Percentiles rank a stretch among this genome's conserved stretches.
Conservation (phyloP, 1,139 yeast genomes). For the Trichomonascaceae sp. region DNA sequence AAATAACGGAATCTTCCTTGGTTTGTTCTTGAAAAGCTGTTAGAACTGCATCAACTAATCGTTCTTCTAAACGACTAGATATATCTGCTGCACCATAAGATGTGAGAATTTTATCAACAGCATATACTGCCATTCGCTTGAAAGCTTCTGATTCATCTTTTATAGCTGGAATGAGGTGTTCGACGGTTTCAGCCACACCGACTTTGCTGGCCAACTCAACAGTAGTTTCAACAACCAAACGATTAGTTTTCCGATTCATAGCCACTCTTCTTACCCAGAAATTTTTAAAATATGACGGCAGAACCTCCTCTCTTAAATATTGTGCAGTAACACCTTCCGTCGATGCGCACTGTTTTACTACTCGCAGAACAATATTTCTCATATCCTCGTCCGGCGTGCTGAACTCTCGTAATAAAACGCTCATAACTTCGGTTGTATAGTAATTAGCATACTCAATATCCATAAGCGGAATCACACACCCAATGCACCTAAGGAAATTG, state of each 20-base stretch:
- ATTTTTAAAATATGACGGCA: slow-evolving; percentile 58
- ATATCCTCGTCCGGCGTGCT: slow-evolving; percentile 84
- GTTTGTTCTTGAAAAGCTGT: slow-evolving; percentile 80
- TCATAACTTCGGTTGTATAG: slow-evolving; percentile 69
- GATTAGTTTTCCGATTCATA: slow-evolving; percentile 47
- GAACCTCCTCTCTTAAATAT: slow-evolving; percentile 44
- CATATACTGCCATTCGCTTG: slow-evolving; percentile 71
- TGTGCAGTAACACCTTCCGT: slow-evolving; percentile 47
- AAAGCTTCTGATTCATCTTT: slow-evolving; percentile 82
- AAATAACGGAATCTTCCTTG: slow-evolving; percentile 45
- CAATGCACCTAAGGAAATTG: slow-evolving; percentile 71
- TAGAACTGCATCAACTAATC: slow-evolving; percentile 75
- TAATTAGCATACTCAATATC: slow-evolving; percentile 73
- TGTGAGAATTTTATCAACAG: slow-evolving; percentile 48
- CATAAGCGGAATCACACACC: slow-evolving; percentile 81
- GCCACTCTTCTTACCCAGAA: slow-evolving; percentile 62
- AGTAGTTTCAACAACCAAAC: slow-evolving; percentile 70
- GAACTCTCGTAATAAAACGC: slow-evolving; percentile 64
- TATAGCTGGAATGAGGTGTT: slow-evolving; percentile 49
- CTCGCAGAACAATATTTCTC: slow-evolving; percentile 64
- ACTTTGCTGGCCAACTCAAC: slow-evolving; percentile 58
- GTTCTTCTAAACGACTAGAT: slow-evolving; percentile 54
- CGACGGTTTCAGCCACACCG: slow-evolving; percentile 59
- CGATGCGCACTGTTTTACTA: slow-evolving; percentile 51
- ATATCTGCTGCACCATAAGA: slow-evolving; percentile 46